Percentiles rank a stretch among this genome's conserved stretches.
Conservation (phyloP, 306 rosid genomes). For the Casuarina cunninghamiana region DNA sequence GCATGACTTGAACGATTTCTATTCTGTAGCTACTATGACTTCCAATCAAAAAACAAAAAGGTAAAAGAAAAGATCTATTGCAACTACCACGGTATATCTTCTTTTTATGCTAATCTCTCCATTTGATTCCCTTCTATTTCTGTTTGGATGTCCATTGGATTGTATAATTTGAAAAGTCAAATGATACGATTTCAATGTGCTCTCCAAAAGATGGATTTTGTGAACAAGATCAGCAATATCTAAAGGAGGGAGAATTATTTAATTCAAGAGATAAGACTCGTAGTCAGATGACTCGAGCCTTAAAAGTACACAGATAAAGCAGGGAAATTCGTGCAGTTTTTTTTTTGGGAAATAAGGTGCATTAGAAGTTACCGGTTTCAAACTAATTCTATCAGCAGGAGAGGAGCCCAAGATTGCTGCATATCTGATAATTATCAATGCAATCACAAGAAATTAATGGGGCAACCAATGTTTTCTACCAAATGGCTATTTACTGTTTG, state of each 20-base stretch:
- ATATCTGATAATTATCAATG: slow-evolving; percentile 51
- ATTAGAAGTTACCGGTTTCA: slow-evolving; percentile 61
- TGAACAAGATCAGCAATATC: neutral
- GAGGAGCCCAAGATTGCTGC: slow-evolving; percentile 94
- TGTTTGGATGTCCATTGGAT: neutral
- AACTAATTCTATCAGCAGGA: slow-evolving; percentile 55
- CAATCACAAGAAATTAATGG: slow-evolving; percentile 9
- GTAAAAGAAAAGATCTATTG: neutral
- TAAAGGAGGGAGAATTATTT: neutral
- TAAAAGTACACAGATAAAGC: neutral
- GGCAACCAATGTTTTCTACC: slow-evolving; percentile 10
- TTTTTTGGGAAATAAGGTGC: neutral
- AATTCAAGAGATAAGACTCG: neutral
- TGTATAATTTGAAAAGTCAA: neutral
- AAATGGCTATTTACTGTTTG: neutral
- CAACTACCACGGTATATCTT: neutral
- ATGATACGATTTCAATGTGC: neutral
- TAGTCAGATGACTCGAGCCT: neutral
- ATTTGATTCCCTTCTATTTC: neutral
- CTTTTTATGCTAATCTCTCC: neutral
- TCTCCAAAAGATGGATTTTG: neutral
- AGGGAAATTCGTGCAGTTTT: neutral
- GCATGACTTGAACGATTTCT: neutral
- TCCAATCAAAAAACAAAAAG: neutral
- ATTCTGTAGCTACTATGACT: neutral